Evolutionary conservation across 2,329 filamentous ascomycete species (phyloP), one percentile per base, ranked within the genome.

Genomic region (Pestalotiopsis sp.): DNA sequence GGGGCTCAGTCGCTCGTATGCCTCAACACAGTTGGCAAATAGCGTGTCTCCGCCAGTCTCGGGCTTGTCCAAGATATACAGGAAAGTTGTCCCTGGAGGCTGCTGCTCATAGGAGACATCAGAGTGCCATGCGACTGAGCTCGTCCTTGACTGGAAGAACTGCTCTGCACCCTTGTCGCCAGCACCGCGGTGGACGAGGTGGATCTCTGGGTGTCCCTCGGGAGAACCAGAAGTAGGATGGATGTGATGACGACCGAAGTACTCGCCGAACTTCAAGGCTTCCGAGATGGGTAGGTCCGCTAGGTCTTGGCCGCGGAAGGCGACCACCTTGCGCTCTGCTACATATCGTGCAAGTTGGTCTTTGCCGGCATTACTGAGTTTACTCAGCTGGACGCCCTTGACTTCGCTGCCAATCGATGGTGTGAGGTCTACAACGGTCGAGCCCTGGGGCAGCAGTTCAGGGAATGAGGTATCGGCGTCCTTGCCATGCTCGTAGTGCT

Each of bases 101-200:
- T 98, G 94, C 73, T 88, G 83, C 82, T 97, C 95, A 77, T 97
- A 97, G 0, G 92, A 93, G 1, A 97, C 91, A 73, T 97, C 94
- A 0, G 91, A 93, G 82, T 97, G 94, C 94, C 94, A 97, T 7
- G 93, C 93, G 1, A 97, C 90, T 1, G 91, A 93, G 80, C 91
- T 95, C 3, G 92, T 95, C 25, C 92, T 87, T 61, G 88, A 88
- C 68, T 76, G 82, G 69, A 93, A 89, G 79, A 90, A 91, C 49
- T 86, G 82, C 14, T 86, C 80, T 13, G 84, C 86, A 2, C 84
- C 86, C 6, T 85, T 88, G 73, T 93, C 91, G 6, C 88, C 89
- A 2, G 89, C 90, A 36, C 88, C 88, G 52, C 93, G 88, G 80
- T 95, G 92, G 1, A 95, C 93, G 2, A 96, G 87, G 76, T 95